Evolutionary conservation across 2,329 filamentous ascomycete species (phyloP).

Genomic region (Ascochyta rabiei): DNA sequence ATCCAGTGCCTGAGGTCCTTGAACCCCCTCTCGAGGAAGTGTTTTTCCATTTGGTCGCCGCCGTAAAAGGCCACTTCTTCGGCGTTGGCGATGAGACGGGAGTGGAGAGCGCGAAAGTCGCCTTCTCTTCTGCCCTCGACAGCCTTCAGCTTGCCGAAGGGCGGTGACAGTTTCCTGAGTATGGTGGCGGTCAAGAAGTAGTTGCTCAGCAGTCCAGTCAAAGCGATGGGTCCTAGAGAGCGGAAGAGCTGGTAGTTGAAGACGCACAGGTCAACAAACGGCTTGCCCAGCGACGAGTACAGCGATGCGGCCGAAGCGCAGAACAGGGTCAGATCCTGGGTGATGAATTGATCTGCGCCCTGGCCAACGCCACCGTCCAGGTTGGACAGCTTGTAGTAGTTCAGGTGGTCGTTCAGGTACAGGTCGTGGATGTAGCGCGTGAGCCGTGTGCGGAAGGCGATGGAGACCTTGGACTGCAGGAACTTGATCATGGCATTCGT

Average conservation of each 20-base stretch:
- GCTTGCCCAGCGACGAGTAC: slow-evolving; percentile 97
- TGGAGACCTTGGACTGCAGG: slow-evolving; percentile 95
- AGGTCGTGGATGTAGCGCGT: slow-evolving; percentile 97
- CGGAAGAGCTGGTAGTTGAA: slow-evolving; percentile 98
- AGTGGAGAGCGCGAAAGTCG: slow-evolving; percentile 89
- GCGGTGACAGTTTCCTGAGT: slow-evolving; percentile 84
- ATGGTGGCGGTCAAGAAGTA: slow-evolving; percentile 95
- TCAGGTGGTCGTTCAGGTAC: slow-evolving; percentile 91
- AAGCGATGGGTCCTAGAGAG: slow-evolving; percentile 84
- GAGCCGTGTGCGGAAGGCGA: slow-evolving; percentile 92
- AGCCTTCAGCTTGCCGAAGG: slow-evolving; percentile 95
- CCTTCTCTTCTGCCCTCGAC: slow-evolving; percentile 95
- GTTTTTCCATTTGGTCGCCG: slow-evolving; percentile 92
- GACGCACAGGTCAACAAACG: slow-evolving; percentile 93
- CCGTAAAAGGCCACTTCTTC: slow-evolving; percentile 98
- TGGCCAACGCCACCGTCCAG: slow-evolving; percentile 91
- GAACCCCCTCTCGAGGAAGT: slow-evolving; percentile 90
- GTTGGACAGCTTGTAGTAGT: slow-evolving; percentile 95
- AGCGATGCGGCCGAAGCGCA: slow-evolving; percentile 89
- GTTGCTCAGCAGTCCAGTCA: slow-evolving; percentile 85
- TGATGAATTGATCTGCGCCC: slow-evolving; percentile 95
- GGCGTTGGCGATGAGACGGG: slow-evolving; percentile 91
- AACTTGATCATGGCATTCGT: slow-evolving; percentile 99
- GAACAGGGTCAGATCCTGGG: slow-evolving; percentile 93
- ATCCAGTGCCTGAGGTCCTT: slow-evolving; percentile 94